A percentile compares a stretch with the other conserved stretches of the same genome.
These are phyloP conservation scores for Ceratocystis cubensis DNA, from an alignment of 2,329 filamentous ascomycete genomes.

Conservation along the genomic window DNA sequence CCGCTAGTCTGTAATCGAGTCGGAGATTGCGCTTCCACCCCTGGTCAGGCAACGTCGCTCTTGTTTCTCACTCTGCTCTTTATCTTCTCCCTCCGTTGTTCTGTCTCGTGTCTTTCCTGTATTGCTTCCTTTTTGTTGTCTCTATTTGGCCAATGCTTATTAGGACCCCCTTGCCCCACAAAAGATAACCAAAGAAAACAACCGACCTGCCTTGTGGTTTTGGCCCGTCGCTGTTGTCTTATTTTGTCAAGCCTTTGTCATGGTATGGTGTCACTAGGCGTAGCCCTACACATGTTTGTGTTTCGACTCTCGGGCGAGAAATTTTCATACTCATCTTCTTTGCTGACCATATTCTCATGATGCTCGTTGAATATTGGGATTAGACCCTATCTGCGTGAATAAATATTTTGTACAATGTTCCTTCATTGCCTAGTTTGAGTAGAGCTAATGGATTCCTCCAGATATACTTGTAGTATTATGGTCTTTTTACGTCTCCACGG, in stretches of 20 bases:
- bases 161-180: background rate
- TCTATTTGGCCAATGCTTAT: background rate
- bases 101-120: background rate
- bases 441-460: background rate
- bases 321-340: background rate
- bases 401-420: too few relatives aligned
- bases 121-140: background rate
- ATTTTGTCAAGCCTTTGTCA: background rate
- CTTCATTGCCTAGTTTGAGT: too few relatives aligned
- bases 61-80: background rate
- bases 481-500: background rate
- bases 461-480: background rate
- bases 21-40: constrained; percentile 5
- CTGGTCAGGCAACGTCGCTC: background rate
- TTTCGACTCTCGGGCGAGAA: background rate
- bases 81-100: background rate
- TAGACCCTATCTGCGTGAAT: background rate
- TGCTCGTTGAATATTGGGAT: background rate
- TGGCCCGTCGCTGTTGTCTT: background rate
- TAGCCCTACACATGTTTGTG: background rate
- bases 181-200: background rate
- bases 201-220: background rate
- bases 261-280: background rate
- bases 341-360: background rate
- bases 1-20: background rate